A percentile compares a stretch with the other conserved stretches of the same genome.
Conservation (phyloP, 306 rosid species). For the Oemleria cerasiformis region DNA sequence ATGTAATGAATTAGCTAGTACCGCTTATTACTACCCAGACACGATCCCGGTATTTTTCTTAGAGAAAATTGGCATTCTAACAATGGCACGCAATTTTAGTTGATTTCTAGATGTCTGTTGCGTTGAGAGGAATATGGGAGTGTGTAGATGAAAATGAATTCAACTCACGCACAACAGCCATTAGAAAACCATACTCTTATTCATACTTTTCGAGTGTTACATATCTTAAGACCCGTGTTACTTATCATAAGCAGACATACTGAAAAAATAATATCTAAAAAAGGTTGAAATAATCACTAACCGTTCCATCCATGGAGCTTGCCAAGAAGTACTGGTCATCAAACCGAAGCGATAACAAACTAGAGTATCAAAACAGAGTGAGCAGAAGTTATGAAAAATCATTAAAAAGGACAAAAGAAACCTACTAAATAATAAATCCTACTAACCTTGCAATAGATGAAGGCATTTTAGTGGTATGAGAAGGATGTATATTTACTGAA, state of each 20-base stretch:
- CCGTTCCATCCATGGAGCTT: conserved; percentile 98
- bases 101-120: not conserved
- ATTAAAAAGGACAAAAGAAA: not conserved
- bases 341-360: conserved; percentile 71
- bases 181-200: not conserved
- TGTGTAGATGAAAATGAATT: not conserved
- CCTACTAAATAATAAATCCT: conserved; percentile 6
- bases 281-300: conserved; percentile 36
- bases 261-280: not conserved
- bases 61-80: not conserved
- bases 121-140: not conserved
- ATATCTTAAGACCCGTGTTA: not conserved
- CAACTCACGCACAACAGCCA: not conserved
- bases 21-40: not conserved
- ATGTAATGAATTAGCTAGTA: conserved; percentile 1
- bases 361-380: conserved; percentile 32
- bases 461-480: conserved; percentile 65
- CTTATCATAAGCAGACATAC: not conserved
- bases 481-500: conserved; percentile 54
- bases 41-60: not conserved
- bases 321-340: conserved; percentile 87
- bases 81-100: not conserved
- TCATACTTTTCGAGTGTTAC: not conserved
- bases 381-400: conserved; percentile 15
- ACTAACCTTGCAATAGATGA: conserved; percentile 78